A percentile compares a stretch with the other conserved stretches of the same genome.
Conservation (phyloP, 1,284 basidiomycete genomes). For the Sporisorium exsertum region DNA sequence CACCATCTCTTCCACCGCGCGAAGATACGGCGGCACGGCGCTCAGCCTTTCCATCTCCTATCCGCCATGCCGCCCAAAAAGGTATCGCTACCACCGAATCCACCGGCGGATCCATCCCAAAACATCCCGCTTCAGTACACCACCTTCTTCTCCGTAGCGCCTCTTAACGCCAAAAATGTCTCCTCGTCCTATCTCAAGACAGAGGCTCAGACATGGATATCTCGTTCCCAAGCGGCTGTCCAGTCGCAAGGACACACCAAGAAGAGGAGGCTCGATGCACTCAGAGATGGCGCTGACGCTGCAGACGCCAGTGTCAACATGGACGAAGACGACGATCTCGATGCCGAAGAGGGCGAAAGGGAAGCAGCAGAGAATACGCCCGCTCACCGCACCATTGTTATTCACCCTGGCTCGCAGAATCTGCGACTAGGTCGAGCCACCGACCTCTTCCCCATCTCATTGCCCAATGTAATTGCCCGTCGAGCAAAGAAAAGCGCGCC, state of each 20-base stretch:
- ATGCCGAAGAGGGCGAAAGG: slow-evolving; percentile 37
- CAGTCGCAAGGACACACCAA: slow-evolving; percentile 25
- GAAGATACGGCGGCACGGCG: neutral
- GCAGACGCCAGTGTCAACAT: slow-evolving; percentile 33
- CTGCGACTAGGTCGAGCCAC: slow-evolving; percentile 89
- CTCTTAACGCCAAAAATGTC: slow-evolving; percentile 67
- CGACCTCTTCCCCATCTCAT: slow-evolving; percentile 81
- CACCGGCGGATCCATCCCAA: slow-evolving; percentile 55
- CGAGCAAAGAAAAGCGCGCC: slow-evolving; percentile 23
- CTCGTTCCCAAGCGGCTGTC: slow-evolving; percentile 39
- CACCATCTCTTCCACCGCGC: neutral
- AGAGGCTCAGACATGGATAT: slow-evolving; percentile 65
- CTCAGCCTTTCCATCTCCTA: neutral
- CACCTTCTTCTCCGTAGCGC: slow-evolving; percentile 62
- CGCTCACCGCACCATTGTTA: slow-evolving; percentile 75
- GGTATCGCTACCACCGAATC: slow-evolving; percentile 55
- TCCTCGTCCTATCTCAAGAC: slow-evolving; percentile 66
- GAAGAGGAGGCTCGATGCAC: slow-evolving; percentile 36
- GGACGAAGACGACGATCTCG: slow-evolving; percentile 43
- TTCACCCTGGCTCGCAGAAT: slow-evolving; percentile 91
- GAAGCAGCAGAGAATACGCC: slow-evolving; percentile 44
- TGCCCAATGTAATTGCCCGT: slow-evolving; percentile 82
- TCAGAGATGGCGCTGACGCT: slow-evolving; percentile 21
- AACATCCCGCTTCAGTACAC: slow-evolving; percentile 61
- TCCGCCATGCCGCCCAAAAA: slow-evolving; percentile 54